Evolutionary conservation across 202 grass and related monocot genomes (phyloP).

Genomic region (Zizania palustris): DNA sequence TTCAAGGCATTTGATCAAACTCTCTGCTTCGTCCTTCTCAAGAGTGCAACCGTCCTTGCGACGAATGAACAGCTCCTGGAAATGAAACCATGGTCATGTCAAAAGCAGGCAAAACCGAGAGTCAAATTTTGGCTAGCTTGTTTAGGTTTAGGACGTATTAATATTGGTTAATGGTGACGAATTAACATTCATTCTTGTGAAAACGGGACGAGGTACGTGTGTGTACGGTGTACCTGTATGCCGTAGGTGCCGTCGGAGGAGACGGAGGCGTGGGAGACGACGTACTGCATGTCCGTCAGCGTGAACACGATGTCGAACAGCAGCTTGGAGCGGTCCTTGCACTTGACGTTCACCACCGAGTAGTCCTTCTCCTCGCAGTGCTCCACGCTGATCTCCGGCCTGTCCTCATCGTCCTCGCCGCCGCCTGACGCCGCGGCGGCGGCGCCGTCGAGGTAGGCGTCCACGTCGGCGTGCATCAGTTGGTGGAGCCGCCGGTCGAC

Average conservation of each 20-base stretch:
- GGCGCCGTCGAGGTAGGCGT: slow-evolving; percentile 31
- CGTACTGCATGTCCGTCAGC: slow-evolving; percentile 91
- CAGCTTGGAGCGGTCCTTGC: slow-evolving; percentile 79
- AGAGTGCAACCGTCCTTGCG: slow-evolving; percentile 80
- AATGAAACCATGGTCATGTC: neutral
- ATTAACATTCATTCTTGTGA: no score
- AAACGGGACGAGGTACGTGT: no score
- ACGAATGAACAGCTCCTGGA: slow-evolving; percentile 89
- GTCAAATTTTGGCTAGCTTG: no score
- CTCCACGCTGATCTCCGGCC: slow-evolving; percentile 66
- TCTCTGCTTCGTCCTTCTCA: slow-evolving; percentile 66
- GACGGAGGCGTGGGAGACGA: slow-evolving; percentile 89
- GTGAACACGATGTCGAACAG: slow-evolving; percentile 97
- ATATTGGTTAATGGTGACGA: no score
- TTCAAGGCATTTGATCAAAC: slow-evolving; percentile 83
- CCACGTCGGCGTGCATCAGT: slow-evolving; percentile 90
- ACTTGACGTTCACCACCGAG: slow-evolving; percentile 87
- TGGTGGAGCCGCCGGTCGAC: slow-evolving; percentile 91
- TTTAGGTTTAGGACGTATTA: no score
- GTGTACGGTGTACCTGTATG: slow-evolving; percentile 84
- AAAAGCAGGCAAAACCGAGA: no score
- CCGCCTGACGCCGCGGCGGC: no score
- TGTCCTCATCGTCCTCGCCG: neutral
- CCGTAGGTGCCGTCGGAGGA: slow-evolving; percentile 68
- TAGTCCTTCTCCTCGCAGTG: slow-evolving; percentile 91